phyloP scores from a whole-genome alignment of 768 basidiomycete species.

The Pholiota microspora region DNA sequence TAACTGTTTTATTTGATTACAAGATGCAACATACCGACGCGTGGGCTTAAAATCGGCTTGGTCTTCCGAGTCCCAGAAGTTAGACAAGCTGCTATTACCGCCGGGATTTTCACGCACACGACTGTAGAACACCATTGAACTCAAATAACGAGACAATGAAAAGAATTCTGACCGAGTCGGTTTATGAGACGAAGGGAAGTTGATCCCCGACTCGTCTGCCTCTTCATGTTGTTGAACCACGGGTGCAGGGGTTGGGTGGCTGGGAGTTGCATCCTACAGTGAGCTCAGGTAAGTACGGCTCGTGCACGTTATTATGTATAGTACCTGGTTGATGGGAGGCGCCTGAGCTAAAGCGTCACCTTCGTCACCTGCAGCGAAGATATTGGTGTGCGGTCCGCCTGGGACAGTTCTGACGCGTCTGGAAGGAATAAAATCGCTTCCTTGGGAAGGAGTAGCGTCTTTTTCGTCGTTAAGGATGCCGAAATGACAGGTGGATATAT shows the following conservation, averaged over 20 bases:
- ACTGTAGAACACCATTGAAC: constrained; percentile 20
- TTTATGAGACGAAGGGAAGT: constrained; percentile 33
- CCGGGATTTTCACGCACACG: constrained; percentile 45
- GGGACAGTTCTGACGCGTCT: constrained; percentile 57
- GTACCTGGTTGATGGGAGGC: no score
- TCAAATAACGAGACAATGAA: neutral
- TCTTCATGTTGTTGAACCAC: constrained; percentile 10
- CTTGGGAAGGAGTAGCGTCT: neutral
- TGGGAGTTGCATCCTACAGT: neutral
- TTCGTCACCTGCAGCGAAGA: constrained; percentile 45
- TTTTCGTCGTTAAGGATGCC: neutral
- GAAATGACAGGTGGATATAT: no score
- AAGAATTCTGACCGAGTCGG: constrained; percentile 45
- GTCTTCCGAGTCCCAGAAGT: constrained; percentile 47
- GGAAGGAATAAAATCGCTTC: constrained; percentile 46
- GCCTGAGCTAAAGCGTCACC: constrained; percentile 62
- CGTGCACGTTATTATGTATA: no score
- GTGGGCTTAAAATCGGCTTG: constrained; percentile 62
- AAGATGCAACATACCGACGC: constrained; percentile 46
- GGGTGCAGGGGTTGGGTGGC: neutral
- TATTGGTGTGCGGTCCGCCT: constrained; percentile 49
- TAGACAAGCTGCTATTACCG: constrained; percentile 40
- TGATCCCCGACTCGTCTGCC: constrained; percentile 30
- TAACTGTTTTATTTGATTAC: neutral
- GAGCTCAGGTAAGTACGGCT: no score